Evolutionary conservation across 306 rosid genomes (phyloP).

Genomic region (Glycine latifolia): DNA sequence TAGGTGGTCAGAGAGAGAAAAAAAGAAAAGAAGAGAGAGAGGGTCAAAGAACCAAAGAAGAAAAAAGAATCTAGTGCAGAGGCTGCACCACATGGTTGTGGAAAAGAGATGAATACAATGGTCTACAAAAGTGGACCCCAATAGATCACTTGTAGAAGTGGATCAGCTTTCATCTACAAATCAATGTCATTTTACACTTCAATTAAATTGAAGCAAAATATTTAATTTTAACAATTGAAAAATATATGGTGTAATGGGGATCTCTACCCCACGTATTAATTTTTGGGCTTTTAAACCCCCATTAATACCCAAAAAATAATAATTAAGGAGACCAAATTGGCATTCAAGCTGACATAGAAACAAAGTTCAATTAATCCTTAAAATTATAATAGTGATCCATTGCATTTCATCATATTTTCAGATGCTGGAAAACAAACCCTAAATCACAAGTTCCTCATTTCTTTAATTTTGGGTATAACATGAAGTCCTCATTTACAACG

Average conservation of each 20-base stretch:
- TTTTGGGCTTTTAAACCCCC: too few species aligned
- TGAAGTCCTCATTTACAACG: conserved; percentile 33
- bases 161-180: neutral
- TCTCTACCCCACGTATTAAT: too few species aligned
- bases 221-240: neutral
- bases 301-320: too few species aligned
- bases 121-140: too few species aligned
- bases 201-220: neutral
- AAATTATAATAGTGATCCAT: neutral
- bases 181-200: neutral
- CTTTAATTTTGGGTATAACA: neutral
- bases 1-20: too few species aligned
- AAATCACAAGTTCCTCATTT: neutral
- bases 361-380: neutral
- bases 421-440: neutral
- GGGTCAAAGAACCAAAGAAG: too few species aligned
- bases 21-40: too few species aligned
- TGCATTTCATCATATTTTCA: neutral
- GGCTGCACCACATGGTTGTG: too few species aligned
- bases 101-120: too few species aligned
- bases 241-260: too few species aligned
- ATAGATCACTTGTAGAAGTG: too few species aligned
- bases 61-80: too few species aligned
- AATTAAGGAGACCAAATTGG: neutral
- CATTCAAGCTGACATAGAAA: neutral